These are phyloP conservation scores for Cyclospora cayetanensis DNA, from an alignment of 169 alveolate genomes.

Conservation along the genomic window DNA sequence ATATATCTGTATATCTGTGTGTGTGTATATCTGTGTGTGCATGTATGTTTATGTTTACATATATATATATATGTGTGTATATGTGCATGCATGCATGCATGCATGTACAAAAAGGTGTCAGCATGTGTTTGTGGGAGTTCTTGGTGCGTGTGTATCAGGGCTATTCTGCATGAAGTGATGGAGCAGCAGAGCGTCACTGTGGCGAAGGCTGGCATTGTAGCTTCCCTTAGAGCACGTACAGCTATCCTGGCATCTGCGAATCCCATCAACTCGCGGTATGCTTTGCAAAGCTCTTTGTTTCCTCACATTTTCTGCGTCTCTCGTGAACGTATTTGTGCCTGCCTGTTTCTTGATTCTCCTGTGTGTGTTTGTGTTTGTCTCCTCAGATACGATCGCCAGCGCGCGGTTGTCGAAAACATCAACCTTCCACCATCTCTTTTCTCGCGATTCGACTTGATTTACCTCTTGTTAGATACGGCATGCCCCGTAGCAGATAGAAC, in stretches of 20 bases:
- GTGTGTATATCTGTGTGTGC: background rate
- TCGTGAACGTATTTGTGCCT: no score
- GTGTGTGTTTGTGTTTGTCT: background rate
- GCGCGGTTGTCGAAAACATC: conserved; percentile 94
- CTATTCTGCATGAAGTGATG: conserved; percentile 99
- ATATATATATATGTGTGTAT: background rate
- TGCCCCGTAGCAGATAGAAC: background rate
- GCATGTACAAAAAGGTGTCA: conserved; percentile 97
- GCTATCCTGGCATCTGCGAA: conserved; percentile 99
- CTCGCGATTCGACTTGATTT: conserved; percentile 96
- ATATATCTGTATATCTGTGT: background rate
- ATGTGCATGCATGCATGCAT: background rate
- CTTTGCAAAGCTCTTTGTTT: background rate
- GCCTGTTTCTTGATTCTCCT: conserved; percentile 42
- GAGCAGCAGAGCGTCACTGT: conserved; percentile 99
- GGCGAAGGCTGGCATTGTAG: conserved; percentile 97
- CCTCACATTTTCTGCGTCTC: no score
- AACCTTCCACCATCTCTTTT: conserved; percentile 98
- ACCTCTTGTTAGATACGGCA: conserved; percentile 84
- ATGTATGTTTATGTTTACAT: no score
- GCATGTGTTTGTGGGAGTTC: conserved; percentile 95
- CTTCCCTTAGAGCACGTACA: conserved; percentile 91
- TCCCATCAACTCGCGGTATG: conserved; percentile 94
- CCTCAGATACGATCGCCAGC: conserved; percentile 87
- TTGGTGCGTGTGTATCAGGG: conserved; percentile 85